These are phyloP conservation scores for Fusarium palustre DNA, from an alignment of 2,329 filamentous ascomycete genomes.

Conservation along the genomic window DNA sequence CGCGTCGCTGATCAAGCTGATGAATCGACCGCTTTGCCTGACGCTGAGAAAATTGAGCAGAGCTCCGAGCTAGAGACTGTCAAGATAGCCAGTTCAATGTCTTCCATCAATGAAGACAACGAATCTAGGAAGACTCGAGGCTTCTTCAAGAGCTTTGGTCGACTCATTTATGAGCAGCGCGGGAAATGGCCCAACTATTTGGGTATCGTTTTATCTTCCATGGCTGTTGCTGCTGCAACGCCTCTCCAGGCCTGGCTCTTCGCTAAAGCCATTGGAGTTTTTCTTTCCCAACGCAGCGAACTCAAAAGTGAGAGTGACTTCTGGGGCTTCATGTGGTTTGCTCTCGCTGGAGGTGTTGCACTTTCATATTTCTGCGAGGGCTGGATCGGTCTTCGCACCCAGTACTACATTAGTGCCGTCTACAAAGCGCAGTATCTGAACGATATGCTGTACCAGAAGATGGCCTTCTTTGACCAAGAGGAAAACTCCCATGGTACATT, in stretches of 20 bases:
- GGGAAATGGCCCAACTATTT: constrained; percentile 45
- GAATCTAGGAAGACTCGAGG: neutral
- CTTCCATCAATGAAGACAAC: neutral
- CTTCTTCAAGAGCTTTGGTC: constrained; percentile 31
- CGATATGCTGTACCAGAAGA: constrained; percentile 48
- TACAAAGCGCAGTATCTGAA: constrained; percentile 48
- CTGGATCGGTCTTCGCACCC: constrained; percentile 33
- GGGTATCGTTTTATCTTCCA: constrained; percentile 41
- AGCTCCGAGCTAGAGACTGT: neutral
- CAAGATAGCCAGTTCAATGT: neutral
- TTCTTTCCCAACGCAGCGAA: constrained; percentile 48
- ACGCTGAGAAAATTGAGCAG: neutral
- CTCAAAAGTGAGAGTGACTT: constrained; percentile 37
- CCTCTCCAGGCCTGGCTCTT: constrained; percentile 50
- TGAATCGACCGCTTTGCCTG: neutral
- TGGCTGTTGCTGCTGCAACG: constrained; percentile 45
- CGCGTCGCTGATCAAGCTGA: neutral
- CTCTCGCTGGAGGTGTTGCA: constrained; percentile 46
- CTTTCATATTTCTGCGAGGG: constrained; percentile 46
- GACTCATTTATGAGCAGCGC: constrained; percentile 37
- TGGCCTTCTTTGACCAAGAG: constrained; percentile 49
- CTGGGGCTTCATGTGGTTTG: constrained; percentile 51
- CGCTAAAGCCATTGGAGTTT: constrained; percentile 45
- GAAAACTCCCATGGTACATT: constrained; percentile 47
- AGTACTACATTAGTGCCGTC: constrained; percentile 35